phyloP scores from a whole-genome alignment of 2,329 filamentous ascomycete genomes.

The Helotiales sp. region DNA sequence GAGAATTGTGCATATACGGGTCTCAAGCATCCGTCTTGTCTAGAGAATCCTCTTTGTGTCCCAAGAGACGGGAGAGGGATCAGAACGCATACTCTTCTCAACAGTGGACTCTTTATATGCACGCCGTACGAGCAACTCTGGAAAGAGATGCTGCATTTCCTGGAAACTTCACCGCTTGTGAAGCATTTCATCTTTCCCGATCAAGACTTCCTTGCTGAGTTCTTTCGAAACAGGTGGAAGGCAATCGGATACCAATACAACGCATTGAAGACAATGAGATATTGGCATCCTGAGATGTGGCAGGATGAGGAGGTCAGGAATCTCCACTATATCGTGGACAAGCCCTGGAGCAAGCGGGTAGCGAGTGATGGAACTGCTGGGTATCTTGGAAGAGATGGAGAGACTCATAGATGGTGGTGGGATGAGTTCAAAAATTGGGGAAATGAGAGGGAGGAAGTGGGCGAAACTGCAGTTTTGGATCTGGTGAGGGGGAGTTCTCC shows the following conservation, averaged over 20 bases:
- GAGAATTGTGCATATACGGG: constrained; percentile 60
- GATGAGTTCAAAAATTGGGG: constrained; percentile 52
- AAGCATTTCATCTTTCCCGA: constrained; percentile 58
- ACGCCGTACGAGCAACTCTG: constrained; percentile 49
- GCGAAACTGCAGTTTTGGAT: constrained; percentile 14
- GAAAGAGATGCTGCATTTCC: constrained; percentile 45
- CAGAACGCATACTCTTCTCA: constrained; percentile 53
- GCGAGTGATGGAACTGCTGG: constrained; percentile 42
- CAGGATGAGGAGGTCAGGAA: constrained; percentile 59
- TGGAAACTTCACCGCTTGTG: constrained; percentile 11
- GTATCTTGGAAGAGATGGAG: constrained; percentile 54
- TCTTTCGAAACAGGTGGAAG: constrained; percentile 59
- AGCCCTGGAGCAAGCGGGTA: constrained; percentile 60
- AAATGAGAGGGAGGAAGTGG: constrained; percentile 25
- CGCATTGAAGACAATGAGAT: constrained; percentile 62
- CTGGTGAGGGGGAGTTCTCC: constrained; percentile 18
- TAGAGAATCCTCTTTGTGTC: constrained; percentile 42
- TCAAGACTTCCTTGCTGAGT: constrained; percentile 59
- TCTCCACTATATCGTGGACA: constrained; percentile 64
- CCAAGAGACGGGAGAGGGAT: constrained; percentile 35
- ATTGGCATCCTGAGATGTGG: constrained; percentile 61
- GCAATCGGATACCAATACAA: constrained; percentile 64
- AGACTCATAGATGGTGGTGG: constrained; percentile 60
- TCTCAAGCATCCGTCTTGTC: constrained; percentile 46
- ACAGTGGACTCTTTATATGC: constrained; percentile 58